Evolutionary conservation across 352 stramenopile species (phyloP), one percentile per base, ranked within the genome.

Genomic region (Globisporangium irregulare): DNA sequence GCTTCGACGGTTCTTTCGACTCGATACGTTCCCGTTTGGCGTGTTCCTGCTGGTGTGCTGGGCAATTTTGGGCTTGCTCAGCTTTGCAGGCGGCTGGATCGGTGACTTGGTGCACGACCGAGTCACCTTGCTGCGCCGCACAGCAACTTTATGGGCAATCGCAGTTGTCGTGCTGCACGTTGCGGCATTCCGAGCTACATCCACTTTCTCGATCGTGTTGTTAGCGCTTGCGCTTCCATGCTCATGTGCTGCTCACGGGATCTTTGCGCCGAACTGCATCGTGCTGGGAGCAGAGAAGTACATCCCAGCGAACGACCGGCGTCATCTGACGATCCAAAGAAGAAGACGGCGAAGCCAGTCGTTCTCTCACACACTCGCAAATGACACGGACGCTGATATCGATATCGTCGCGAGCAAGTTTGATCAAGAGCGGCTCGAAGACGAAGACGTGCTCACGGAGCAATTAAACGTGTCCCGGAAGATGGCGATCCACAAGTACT

Each of bases 1-100:
- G 18, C 22, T 93, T 14, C 79, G 81, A 3, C 74, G 71, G 36
- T 76, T 82, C 8, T 75, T 91, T 34, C 64, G 38, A 10, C 71
- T 92, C 48, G 78, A 93, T 3, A 58, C 62, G 34, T 69, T 82
- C 8, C 82, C 85, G 15, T 79, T 93, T 20, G 81, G 85, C 1
- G 57, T 89, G 4, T 72, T 84, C 14, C 59, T 93, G 67, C 68
- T 93, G 41, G 62, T 89, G 12, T 75, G 77, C 36, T 91, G 81
- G 80, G 74, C 73, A 24, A 69, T 89, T 58, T 59, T 88, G 22
- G 83, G 80, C 1, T 66, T 93, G 25, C 54, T 81, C 9, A 80
- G 79, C 29, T 88, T 86, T 64, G 55, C 83, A 6, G 83, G 81
- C 27, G 79, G 82, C 0, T 67, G 81, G n/a, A 41, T 90, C 10